Base-by-base conservation (phyloP, 257 asterid genomes). In the Lithospermum erythrorhizon region DNA sequence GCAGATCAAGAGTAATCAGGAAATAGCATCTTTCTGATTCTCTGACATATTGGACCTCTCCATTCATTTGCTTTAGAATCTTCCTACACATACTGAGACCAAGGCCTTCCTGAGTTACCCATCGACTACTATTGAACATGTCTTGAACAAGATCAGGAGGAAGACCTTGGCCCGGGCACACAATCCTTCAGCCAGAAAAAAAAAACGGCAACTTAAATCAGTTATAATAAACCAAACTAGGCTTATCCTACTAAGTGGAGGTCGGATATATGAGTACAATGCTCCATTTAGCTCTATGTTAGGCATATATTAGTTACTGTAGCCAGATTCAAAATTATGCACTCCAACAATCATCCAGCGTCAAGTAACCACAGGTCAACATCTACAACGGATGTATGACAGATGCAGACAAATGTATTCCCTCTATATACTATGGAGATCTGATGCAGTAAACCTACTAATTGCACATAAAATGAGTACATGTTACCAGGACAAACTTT, bases 101-200 rank as follows among this genome's bases (percentile, higher is more conserved):
- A 51, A 87, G 69, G 49, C 96, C 97, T 80, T 90, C 94, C 65
- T 73, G 86, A 57, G 87, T 80, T 49, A 57, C 73, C 96, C 94
- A 87, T 70, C 75, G 73, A 63, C 75, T 77, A 67, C 77, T 77
- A 56, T 79, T 86, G 79, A 90, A 90, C 95, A 83, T 83, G 77
- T 90, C 98, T 67, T 78, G 84, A 68, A 90, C 81, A 21, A 87
- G 70, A 62, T 83, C 87, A 1, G 95, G 75, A 53, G 95, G 87
- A 70, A 87, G 91, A 25, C 98, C 98, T 76, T 83, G 89, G 0
- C 98, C 98, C 0, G 91, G 94, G 76, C 94, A 82, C 32, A 78
- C 75, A 66, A 90, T 78, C 87, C 96, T 90, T 69, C 65, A 59
- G 35, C 59, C 65, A 23, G 32, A 45, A 65, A 66, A 57, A 1